Percentiles rank a stretch among this genome's conserved stretches.
phyloP scores from a whole-genome alignment of 78 protist species.

The Reticulomyxa filosa region DNA sequence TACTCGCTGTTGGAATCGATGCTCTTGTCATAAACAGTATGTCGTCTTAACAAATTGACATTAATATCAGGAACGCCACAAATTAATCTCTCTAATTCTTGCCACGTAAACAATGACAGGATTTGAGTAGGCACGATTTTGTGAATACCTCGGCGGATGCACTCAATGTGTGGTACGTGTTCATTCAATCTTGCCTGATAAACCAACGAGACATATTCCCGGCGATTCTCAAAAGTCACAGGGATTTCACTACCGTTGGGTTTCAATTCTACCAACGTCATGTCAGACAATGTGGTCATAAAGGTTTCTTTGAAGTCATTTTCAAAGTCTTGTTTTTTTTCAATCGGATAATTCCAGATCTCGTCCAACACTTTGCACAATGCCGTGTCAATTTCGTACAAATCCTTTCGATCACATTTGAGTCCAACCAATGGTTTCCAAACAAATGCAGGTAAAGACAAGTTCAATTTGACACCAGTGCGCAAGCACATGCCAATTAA shows the following conservation, averaged over 20 bases:
- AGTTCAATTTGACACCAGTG: no score
- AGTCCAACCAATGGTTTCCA: slow-evolving; percentile 16
- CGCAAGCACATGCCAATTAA: no score
- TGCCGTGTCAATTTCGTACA: slow-evolving; percentile 10
- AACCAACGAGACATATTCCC: slow-evolving; percentile 11
- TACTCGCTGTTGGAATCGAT: background rate
- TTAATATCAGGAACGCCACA: slow-evolving; percentile 18
- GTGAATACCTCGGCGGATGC: slow-evolving; percentile 10
- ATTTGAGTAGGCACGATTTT: slow-evolving; percentile 10
- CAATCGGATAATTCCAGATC: background rate
- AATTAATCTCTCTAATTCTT: slow-evolving; percentile 15
- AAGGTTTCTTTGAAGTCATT: no score
- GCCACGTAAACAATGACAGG: slow-evolving; percentile 2
- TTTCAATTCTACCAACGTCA: background rate
- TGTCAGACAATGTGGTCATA: no score
- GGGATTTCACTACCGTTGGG: background rate
- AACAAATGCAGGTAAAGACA: no score
- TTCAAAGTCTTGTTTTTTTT: no score
- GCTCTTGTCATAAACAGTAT: slow-evolving; percentile 12
- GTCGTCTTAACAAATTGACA: slow-evolving; percentile 10
- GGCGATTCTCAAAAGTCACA: slow-evolving; percentile 6
- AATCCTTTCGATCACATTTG: background rate
- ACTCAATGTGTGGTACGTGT: background rate
- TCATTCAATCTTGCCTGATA: slow-evolving; percentile 11
- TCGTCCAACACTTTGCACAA: background rate